Base-by-base conservation (phyloP, 1,284 basidiomycete species). In the Lentinula novae-zelandiae region DNA sequence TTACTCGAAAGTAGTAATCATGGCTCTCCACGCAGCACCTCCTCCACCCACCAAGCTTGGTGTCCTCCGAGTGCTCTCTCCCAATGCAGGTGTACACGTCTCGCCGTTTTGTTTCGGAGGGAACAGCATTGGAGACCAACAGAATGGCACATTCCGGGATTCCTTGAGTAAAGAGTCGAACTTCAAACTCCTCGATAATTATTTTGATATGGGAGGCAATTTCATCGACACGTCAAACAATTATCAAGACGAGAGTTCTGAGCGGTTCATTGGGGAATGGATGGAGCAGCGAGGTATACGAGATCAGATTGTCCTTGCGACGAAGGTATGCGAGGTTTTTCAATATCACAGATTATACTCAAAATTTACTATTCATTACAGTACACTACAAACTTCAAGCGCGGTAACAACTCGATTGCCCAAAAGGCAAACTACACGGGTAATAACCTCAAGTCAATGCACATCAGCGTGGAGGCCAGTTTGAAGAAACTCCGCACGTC, bases 401-500 rank as follows among this genome's bases (percentile, higher is more conserved):
- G 65, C 27, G 65, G 64, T 7, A 68, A 66, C 50, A 63, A 61
- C 49, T 59, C 57, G 15, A 61, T 72, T 36, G 42, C 63, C 9
- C 76, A 80, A 53, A 75, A 80, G 60, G 66, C 72, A 7, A 68
- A 76, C 57, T 84, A 79, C 65, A 66, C 66, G 3, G 84, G 84
- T 0, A 86, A 85, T 69, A 77, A 73, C 60, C 53, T 68, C 59
- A 82, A 83, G 13, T 50, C 49, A 12, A 31, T 50, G 49, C 49
- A 50, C 31, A 34, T 50, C 31, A 50, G 49, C 10, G 65, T 75
- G 76, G 0, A 60, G 84, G 61, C 74, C 1, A 81, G 80, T 22
- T 73, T 86, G 60, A 80, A 81, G 69, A 86, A 84, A 66, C 76
- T 86, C 6, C 76, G 82, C 27, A 86, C 85, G 8, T 67, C 69